Conservation (phyloP, 306 rosid genomes). For the Cucurbita ficifolia region DNA sequence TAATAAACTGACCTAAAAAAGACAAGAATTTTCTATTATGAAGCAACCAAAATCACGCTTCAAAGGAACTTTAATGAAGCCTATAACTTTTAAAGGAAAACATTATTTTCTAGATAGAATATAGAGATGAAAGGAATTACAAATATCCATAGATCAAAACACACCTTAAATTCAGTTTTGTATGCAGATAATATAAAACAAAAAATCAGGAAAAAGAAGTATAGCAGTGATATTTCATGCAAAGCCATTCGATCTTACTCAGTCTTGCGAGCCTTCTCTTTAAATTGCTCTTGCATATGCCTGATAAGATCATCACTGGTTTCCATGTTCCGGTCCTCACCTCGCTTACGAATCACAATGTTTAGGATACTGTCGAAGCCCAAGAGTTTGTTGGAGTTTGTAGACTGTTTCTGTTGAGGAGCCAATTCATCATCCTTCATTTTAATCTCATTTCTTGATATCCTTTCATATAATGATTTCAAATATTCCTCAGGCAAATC, state of each 20-base stretch:
- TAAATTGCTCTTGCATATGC: constrained; percentile 95
- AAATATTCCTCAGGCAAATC: constrained; percentile 82
- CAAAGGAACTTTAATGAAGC: background rate
- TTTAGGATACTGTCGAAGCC: constrained; percentile 90
- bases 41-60: background rate
- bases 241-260: constrained; percentile 50
- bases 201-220: background rate
- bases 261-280: constrained; percentile 92
- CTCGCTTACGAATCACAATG: constrained; percentile 68
- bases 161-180: background rate
- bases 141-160: background rate
- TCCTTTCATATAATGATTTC: constrained; percentile 76
- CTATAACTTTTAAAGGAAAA: background rate
- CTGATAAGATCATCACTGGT: constrained; percentile 90
- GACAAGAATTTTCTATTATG: constrained; percentile 3
- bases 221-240: background rate
- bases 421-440: constrained; percentile 80
- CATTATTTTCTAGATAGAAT: background rate
- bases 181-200: background rate
- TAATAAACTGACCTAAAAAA: constrained; percentile 80
- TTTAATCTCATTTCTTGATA: constrained; percentile 89
- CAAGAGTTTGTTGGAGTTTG: constrained; percentile 62
- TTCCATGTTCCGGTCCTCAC: constrained; percentile 63
- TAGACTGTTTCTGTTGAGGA: constrained; percentile 62
- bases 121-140: background rate